Evolutionary conservation across 2,329 filamentous ascomycete genomes (phyloP).

Genomic region (Venturia pyrina): DNA sequence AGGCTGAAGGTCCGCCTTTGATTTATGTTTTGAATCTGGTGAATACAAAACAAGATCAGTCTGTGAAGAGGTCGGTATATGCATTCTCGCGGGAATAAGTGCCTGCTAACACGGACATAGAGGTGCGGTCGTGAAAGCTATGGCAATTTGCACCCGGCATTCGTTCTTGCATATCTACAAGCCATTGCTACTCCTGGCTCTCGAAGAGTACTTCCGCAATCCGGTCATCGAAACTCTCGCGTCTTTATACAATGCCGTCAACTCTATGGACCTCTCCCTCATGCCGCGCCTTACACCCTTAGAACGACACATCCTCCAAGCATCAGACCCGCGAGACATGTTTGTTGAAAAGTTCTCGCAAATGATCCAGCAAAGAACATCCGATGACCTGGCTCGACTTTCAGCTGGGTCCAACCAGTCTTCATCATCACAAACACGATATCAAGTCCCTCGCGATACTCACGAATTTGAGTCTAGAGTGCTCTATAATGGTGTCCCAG

Average conservation of each 20-base stretch:
- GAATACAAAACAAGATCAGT: conserved; percentile 94
- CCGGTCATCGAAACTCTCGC: conserved; percentile 81
- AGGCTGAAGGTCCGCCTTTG: conserved; percentile 73
- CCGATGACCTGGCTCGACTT: conserved; percentile 44
- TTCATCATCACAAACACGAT: conserved; percentile 46
- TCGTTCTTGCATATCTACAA: conserved; percentile 99
- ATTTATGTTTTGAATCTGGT: conserved; percentile 97
- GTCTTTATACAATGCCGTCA: conserved; percentile 83
- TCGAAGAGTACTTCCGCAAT: conserved; percentile 95
- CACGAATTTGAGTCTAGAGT: conserved; percentile 96
- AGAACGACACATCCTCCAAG: conserved; percentile 77
- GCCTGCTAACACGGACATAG: conserved; percentile 31
- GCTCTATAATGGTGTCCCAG: conserved; percentile 90
- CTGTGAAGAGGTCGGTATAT: conserved; percentile 55
- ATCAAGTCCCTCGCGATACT: conserved; percentile 79
- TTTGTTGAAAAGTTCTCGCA: conserved; percentile 97
- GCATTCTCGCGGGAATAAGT: background rate
- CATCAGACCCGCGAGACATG: conserved; percentile 87
- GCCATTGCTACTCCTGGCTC: conserved; percentile 78
- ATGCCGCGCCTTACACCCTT: conserved; percentile 78
- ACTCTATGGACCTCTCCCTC: conserved; percentile 90
- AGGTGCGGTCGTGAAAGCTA: conserved; percentile 91
- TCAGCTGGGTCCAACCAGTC: conserved; percentile 27
- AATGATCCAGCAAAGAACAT: conserved; percentile 77
- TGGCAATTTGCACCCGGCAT: conserved; percentile 97